A percentile compares a stretch with the other conserved stretches of the same genome.
Evolutionary conservation across 2,329 filamentous ascomycete genomes (phyloP).

Genomic region (Pseudogymnoascus sp.): DNA sequence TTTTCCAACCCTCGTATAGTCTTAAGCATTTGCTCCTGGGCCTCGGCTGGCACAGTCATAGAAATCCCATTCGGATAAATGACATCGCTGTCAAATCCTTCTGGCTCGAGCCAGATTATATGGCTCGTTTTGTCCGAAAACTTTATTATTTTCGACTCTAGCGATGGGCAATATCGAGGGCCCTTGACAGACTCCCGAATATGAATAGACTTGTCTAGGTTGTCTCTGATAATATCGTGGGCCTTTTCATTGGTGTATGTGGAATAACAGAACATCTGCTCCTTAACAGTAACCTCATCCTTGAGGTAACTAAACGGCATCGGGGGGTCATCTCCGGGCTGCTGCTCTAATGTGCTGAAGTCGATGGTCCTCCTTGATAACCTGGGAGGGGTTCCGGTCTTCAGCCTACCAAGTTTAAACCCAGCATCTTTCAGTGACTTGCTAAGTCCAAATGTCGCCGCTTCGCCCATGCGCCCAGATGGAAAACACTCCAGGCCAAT

Average conservation of each 20-base stretch:
- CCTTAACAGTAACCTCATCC: constrained; percentile 64
- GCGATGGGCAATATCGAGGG: constrained; percentile 87
- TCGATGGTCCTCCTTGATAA: constrained; percentile 77
- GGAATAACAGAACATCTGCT: constrained; percentile 78
- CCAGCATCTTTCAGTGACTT: constrained; percentile 83
- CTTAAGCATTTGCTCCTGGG: constrained; percentile 75
- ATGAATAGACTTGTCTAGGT: constrained; percentile 93
- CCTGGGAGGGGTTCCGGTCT: constrained; percentile 91
- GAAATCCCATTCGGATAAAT: constrained; percentile 96
- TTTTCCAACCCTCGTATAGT: constrained; percentile 85
- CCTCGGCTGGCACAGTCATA: constrained; percentile 88
- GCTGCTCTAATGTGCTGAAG: constrained; percentile 62
- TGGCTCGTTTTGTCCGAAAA: constrained; percentile 76
- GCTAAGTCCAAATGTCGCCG: constrained; percentile 84
- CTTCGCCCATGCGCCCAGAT: constrained; percentile 87
- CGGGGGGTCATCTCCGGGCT: constrained; percentile 77
- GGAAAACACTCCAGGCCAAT: constrained; percentile 81
- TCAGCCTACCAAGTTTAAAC: constrained; percentile 80
- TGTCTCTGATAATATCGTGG: constrained; percentile 76
- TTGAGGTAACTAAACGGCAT: constrained; percentile 90
- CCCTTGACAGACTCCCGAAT: constrained; percentile 93
- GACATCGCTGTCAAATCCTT: constrained; percentile 82
- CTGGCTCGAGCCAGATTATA: constrained; percentile 93
- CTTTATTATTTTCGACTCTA: constrained; percentile 88
- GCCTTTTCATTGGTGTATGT: constrained; percentile 79